Evolutionary conservation across 306 rosid species (phyloP), one percentile per base, ranked within the genome.

Genomic region (Gillenia trifoliata): DNA sequence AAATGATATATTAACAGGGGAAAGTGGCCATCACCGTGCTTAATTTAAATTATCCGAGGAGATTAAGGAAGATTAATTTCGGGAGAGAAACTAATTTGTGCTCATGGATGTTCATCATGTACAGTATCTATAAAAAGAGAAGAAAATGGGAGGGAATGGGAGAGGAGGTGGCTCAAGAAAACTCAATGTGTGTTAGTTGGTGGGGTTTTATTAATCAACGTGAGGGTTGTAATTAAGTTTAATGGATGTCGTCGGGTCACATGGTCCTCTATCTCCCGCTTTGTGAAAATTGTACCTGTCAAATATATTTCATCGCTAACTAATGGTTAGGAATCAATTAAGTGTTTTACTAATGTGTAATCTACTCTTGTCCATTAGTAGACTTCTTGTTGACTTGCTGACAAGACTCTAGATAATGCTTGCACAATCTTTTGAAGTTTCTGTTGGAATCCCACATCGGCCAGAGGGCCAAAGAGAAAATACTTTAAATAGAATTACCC

Each of bases 231-330:
- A 57, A 4, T 8, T 54, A 3, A 54, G 22, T 3, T 11, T 26
- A 25, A 57, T 23, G 15, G 6, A 57, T 11, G 33, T 4, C 13
- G 64, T 25, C 5, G 11, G 16, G 6, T 26, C 61, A 22, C 23
- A 33, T 19, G 69, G 19, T 40, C 30, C 30, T 65, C 28, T 11
- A 7, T 38, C 30, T 34, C 34, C 64, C 34, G 22, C n/a, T 8
- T 64, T 33, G 43, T 64, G 25, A 33, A 31, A 64, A 23, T 43
- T 67, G 52, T 41, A 67, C 34, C 28, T 30, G 70, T 26, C 72
- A 67, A 25, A 67, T 41, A 28, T 67, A 67, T 67, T 29, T 25
- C 36, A 41, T 67, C 36, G 72, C 72, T 43, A 67, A 43, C 72
- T 43, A 25, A 25, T 26, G 72, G 36, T 43, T 43, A 43, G 72